Evolutionary conservation across 2,329 filamentous ascomycete species (phyloP), one percentile per base, ranked within the genome.

Genomic region (Lojkania enalia): DNA sequence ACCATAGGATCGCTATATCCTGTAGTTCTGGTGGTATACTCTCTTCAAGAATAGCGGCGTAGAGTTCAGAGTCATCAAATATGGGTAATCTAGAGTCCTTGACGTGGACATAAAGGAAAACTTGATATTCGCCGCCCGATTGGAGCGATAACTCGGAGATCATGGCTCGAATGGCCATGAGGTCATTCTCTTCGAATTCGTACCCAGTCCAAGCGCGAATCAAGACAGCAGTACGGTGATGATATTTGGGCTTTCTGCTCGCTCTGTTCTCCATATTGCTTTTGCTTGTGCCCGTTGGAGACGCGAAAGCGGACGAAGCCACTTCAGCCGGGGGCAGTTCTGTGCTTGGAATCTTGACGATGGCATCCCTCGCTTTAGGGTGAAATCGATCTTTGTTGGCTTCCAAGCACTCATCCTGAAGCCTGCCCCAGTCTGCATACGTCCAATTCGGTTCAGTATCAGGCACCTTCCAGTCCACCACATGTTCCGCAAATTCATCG

Each of bases 1-100:
- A 88, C 86, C 86, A 91, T 3, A 91, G 77, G 13, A 89, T 75
- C 2, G 85, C 82, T 50, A 90, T 88, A 49, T 81, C 78, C 46
- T 80, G 77, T 41, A 91, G 85, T 64, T 92, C 87, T 16, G 74
- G 64, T 0, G 88, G 87, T 1, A 91, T 81, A 45, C 81, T 80
- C 37, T 81, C 76, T 14, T 78, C 69, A 4, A 90, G 73, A 2
- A 85, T 76, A 16, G 76, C 71, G 23, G 82, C 73, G 59, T 90
- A 87, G 1, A 78, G 74, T 20, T 75, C 71, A 9, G 77, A 68
- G 54, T 82, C 76, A n/a, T 79, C 76, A 69, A 81, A 85, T 35
- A 87, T 82, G 16, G 78, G 73, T 12, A 76, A 70, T 3, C 73
- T 71, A 36, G 76, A 71, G 43, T 86, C 82, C 54, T 76, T 76